Base-by-base conservation (phyloP, 768 basidiomycete genomes). In the Phaffia australis region DNA sequence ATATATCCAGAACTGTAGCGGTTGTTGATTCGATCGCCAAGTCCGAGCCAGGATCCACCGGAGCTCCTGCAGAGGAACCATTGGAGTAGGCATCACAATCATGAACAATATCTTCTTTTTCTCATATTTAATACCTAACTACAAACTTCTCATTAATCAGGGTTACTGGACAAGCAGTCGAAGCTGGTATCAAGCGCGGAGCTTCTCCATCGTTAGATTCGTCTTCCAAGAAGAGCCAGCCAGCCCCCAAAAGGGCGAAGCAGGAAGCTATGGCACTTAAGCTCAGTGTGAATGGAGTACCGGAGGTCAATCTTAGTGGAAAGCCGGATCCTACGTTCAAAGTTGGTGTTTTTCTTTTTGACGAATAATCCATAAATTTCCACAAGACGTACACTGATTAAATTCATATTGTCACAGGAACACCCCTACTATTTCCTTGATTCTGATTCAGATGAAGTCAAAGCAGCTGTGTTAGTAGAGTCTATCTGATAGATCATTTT, bases 201-300 rank as follows among this genome's bases (percentile, higher is more conserved):
- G 69, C 66, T 15, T 71, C 73, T n/a, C 72, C 74, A 4, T 71
- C 73, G 48, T 47, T 60, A 64, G 56, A 69, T 58, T 46, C 51
- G 42, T 56, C 55, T 62, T 49, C 64, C 25, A 56, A 27, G 29
- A 32, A 21, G 57, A 59, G n/a, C 47, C 27, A 32, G 25, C 47
- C 56, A 42, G 16, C 16, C 30, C 81, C 82, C 50, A 74, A 78
- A 35, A 85, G 84, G 75, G 84, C 81, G 70, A 77, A 78, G 7
- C 81, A 79, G 51, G 70, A 83, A 23, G 76, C 74, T 4, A 27
- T 21, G 5, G 46, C n/a, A 49, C 47, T 23, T 9, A 46, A 60
- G 9, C 50, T 25, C 8, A 42, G 27, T 30, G 51, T 32, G 49
- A 47, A n/a, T 23, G 56, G 19, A 48, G 64, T 42, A 54, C 54